phyloP scores from a whole-genome alignment of 257 asterid genomes.

The Datura wrightii region DNA sequence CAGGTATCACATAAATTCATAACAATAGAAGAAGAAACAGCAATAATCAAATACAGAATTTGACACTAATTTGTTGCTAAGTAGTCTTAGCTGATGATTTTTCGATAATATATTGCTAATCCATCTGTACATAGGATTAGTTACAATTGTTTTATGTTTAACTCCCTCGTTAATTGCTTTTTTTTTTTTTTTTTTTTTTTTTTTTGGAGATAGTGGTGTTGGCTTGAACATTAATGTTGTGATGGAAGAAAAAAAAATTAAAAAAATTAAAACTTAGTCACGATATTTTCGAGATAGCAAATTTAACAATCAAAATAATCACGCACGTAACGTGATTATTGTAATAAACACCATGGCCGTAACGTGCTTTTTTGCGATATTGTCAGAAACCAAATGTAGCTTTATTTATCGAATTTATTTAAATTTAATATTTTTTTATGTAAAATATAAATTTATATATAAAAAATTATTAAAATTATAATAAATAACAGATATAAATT shows the following conservation, averaged over 20 bases:
- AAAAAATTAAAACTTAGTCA: neutral
- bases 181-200: neutral
- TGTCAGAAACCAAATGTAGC: no score
- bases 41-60: neutral
- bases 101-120: neutral
- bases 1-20: no score
- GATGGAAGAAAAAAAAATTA: neutral
- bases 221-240: neutral
- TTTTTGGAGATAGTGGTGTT: neutral
- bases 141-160: neutral
- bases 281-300: neutral
- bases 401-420: no score
- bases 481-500: no score
- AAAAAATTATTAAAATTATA: no score
- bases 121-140: neutral
- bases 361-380: no score
- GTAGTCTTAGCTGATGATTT: neutral
- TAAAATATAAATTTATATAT: no score
- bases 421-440: no score
- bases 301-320: neutral
- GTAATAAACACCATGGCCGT: no score
- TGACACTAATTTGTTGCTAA: neutral
- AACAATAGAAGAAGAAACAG: no score
- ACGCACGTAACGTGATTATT: no score
- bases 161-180: neutral